Conservation (phyloP, 768 basidiomycete species). For the Hypholoma sublateritium region DNA sequence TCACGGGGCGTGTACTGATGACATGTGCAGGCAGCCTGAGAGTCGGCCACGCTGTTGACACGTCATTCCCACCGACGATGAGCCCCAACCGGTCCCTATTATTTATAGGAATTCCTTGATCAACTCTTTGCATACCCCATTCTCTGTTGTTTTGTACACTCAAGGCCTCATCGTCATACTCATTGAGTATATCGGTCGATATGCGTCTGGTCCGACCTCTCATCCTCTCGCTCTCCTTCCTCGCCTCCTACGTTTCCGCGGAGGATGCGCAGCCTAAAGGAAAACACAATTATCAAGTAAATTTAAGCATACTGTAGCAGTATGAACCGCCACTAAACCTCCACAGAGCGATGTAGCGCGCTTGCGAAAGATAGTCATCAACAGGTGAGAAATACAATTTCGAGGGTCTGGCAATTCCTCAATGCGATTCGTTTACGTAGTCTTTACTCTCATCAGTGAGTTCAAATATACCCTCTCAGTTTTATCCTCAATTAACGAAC, state of each 20-base stretch:
- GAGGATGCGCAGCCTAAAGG: conserved; percentile 36
- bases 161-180: not conserved
- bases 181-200: conserved; percentile 13
- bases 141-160: not conserved
- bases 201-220: conserved; percentile 64
- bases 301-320: conserved; percentile 9
- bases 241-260: conserved; percentile 46
- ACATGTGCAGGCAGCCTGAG: conserved; percentile 18
- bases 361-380: conserved; percentile 90
- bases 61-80: conserved; percentile 37
- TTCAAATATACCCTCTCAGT: conserved; percentile 3
- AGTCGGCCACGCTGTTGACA: conserved; percentile 46
- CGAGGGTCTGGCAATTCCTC: conserved; percentile 5
- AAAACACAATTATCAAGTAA: conserved; percentile 74
- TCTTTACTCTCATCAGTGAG: conserved; percentile 80
- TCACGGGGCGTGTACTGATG: conserved; percentile 18
- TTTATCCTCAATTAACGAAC: conserved; percentile 43
- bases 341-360: conserved; percentile 88
- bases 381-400: conserved; percentile 50
- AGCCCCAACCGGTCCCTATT: not conserved
- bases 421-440: conserved; percentile 32
- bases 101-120: conserved; percentile 4
- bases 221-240: conserved; percentile 44
- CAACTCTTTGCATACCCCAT: not conserved
- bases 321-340: not conserved